Percentiles rank a stretch among this genome's conserved stretches.
phyloP scores from a whole-genome alignment of 805 yeast genomes.

The Ogataea pilisensis region DNA sequence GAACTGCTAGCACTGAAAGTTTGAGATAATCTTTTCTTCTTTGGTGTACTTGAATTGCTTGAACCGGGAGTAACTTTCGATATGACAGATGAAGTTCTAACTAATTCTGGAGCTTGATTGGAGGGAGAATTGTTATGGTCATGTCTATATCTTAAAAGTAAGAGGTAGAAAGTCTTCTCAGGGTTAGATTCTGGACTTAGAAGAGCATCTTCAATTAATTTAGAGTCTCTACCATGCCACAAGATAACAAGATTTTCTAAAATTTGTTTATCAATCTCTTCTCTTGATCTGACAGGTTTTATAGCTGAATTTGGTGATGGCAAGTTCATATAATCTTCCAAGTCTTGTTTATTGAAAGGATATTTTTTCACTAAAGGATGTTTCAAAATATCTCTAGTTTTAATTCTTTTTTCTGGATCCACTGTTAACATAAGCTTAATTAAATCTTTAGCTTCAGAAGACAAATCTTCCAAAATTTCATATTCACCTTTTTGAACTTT shows the following conservation, averaged over 20 bases:
- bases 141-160: constrained; percentile 33
- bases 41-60: constrained; percentile 24
- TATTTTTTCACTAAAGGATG: constrained; percentile 85
- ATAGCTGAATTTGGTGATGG: constrained; percentile 55
- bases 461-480: constrained; percentile 74
- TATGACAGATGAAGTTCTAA: constrained; percentile 29
- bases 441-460: constrained; percentile 83
- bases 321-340: constrained; percentile 33
- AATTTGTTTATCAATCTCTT: constrained; percentile 49
- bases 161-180: constrained; percentile 36
- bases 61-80: constrained; percentile 27
- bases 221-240: constrained; percentile 52
- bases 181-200: constrained; percentile 28
- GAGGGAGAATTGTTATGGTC: constrained; percentile 27
- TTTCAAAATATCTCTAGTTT: constrained; percentile 65
- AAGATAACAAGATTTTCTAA: constrained; percentile 51
- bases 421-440: constrained; percentile 77
- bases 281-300: constrained; percentile 43
- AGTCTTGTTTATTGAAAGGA: constrained; percentile 39
- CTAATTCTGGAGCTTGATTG: constrained; percentile 15
- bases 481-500: constrained; percentile 91
- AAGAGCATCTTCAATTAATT: constrained; percentile 27
- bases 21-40: constrained; percentile 36
- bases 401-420: constrained; percentile 75
- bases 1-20: constrained; percentile 42